Percentiles rank a stretch among this genome's conserved stretches.
These are phyloP conservation scores for Nakazawaea siamensis DNA, from an alignment of 805 yeast genomes.

Conservation along the genomic window DNA sequence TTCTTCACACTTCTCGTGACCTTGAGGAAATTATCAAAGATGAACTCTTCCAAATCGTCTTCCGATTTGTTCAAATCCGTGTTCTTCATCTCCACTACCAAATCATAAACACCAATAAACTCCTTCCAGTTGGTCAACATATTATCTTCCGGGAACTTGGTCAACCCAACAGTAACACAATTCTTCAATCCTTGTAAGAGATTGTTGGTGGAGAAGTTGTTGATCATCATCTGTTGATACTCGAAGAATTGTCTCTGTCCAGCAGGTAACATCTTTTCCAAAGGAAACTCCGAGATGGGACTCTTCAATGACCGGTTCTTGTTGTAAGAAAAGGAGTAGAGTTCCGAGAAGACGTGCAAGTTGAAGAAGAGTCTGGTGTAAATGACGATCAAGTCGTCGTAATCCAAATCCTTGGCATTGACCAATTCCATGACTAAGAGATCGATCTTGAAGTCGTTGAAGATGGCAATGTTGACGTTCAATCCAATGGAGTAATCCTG, in stretches of 20 bases:
- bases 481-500: slow-evolving; percentile 51
- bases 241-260: slow-evolving; percentile 2
- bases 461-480: slow-evolving; percentile 41
- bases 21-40: slow-evolving; percentile 22
- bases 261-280: slow-evolving; percentile 10
- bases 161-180: background rate
- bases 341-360: slow-evolving; percentile 39
- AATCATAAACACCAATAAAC: background rate
- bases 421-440: slow-evolving; percentile 23
- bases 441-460: slow-evolving; percentile 50
- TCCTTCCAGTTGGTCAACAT: background rate
- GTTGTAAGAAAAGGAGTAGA: slow-evolving; percentile 38
- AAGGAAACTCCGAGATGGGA: slow-evolving; percentile 26
- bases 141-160: background rate
- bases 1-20: slow-evolving; percentile 20
- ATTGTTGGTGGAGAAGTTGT: background rate
- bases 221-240: slow-evolving; percentile 13
- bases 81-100: background rate
- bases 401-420: slow-evolving; percentile 9
- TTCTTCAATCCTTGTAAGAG: slow-evolving; percentile 10
- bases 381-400: slow-evolving; percentile 8
- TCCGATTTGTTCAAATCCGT: background rate
- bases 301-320: background rate
- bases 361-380: slow-evolving; percentile 35
- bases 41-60: slow-evolving; percentile 17